Evolutionary conservation across 371 early-diverging fungal genomes (phyloP).

Genomic region (Cokeromyces recurvatus): DNA sequence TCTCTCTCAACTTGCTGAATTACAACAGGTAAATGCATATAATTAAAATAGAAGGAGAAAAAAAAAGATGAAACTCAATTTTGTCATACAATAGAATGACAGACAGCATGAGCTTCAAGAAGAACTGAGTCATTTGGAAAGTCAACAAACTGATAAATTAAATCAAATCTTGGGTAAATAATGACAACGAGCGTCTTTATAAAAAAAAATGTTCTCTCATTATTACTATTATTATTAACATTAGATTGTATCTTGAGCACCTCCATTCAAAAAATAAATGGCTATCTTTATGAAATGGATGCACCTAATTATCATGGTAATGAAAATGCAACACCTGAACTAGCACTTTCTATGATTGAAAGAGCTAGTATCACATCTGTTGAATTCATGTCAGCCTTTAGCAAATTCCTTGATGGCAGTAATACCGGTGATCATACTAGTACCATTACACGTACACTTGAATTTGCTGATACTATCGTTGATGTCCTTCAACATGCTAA

Average conservation of each 20-base stretch:
- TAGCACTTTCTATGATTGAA: conserved; percentile 87
- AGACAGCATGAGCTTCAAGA: conserved; percentile 61
- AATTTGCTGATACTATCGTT: conserved; percentile 78
- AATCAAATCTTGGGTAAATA: conserved; percentile 76
- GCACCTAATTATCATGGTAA: conserved; percentile 79
- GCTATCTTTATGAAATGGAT: conserved; percentile 82
- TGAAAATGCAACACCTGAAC: conserved; percentile 86
- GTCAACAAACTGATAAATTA: conserved; percentile 69
- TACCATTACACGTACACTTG: conserved; percentile 79
- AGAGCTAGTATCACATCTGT: conserved; percentile 73
- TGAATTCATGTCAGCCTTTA: conserved; percentile 75
- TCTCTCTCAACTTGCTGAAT: conserved; percentile 74
- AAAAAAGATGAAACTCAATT: not conserved
- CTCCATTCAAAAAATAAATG: conserved; percentile 84
- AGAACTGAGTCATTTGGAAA: conserved; percentile 57
- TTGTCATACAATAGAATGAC: conserved; percentile 20
- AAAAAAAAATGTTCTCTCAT: not conserved
- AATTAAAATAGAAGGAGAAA: too few species aligned
- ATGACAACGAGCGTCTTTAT: not conserved
- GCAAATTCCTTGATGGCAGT: conserved; percentile 71
- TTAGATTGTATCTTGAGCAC: conserved; percentile 83
- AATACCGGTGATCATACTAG: conserved; percentile 77
- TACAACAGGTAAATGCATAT: conserved; percentile 56
- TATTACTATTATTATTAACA: not conserved
- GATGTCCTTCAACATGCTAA: conserved; percentile 84